Percentiles rank a stretch among this genome's conserved stretches.
These are phyloP conservation scores for Hymenochaete sp. DNA, from an alignment of 1,284 basidiomycete genomes.

Conservation along the genomic window DNA sequence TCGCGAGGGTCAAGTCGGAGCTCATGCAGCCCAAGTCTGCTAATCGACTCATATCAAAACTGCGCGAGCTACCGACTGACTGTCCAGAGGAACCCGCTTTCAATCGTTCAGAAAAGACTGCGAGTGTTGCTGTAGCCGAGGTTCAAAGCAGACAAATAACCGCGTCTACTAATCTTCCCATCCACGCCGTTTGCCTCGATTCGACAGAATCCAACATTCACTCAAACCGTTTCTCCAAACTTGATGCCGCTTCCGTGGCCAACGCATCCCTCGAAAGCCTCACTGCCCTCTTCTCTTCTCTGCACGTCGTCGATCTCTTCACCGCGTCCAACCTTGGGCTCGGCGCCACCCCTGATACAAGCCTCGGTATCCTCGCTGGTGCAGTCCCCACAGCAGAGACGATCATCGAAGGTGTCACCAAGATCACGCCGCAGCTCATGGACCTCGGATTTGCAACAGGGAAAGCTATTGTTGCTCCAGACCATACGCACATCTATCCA, in stretches of 20 bases:
- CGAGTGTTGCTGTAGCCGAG: slow-evolving; percentile 12
- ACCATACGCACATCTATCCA: slow-evolving; percentile 61
- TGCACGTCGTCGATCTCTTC: slow-evolving; percentile 52
- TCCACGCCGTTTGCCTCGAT: slow-evolving; percentile 66
- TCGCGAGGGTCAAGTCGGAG: slow-evolving; percentile 63
- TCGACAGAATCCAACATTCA: slow-evolving; percentile 53
- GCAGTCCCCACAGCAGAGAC: slow-evolving; percentile 66
- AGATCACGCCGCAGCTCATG: slow-evolving; percentile 69
- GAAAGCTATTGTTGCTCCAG: slow-evolving; percentile 45
- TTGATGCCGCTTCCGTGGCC: slow-evolving; percentile 31
- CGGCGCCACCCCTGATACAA: slow-evolving; percentile 47
- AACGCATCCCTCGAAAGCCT: slow-evolving; percentile 44
- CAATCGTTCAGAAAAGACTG: slow-evolving; percentile 5
- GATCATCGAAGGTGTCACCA: slow-evolving; percentile 53
- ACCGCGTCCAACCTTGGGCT: slow-evolving; percentile 49
- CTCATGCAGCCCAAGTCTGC: slow-evolving; percentile 58
- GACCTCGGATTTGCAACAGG: slow-evolving; percentile 70
- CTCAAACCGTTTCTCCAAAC: slow-evolving; percentile 42
- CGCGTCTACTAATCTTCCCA: slow-evolving; percentile 36
- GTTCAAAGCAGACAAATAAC: slow-evolving; percentile 17
- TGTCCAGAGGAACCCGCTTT: slow-evolving; percentile 27
- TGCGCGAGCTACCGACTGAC: slow-evolving; percentile 45
- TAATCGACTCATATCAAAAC: slow-evolving; percentile 58
- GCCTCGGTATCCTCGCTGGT: slow-evolving; percentile 55
- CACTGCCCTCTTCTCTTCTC: slow-evolving; percentile 40